Base-by-base conservation (phyloP, 202 grass and related monocot genomes). In the Panicum hallii region DNA sequence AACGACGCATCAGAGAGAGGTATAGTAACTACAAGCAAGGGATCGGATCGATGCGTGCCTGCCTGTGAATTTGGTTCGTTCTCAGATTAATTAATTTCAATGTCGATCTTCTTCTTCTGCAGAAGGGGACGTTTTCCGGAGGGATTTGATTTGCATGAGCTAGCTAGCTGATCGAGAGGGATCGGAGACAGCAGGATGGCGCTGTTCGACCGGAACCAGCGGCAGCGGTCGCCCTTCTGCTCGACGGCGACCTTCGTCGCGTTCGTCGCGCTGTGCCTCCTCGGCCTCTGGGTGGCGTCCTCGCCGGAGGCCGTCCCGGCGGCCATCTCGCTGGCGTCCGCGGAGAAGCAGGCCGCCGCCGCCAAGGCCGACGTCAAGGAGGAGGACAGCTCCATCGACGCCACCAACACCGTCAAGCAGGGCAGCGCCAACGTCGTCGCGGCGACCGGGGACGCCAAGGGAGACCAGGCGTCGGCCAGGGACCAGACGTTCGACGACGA, bases 241-340 rank as follows among this genome's bases (percentile, higher is more conserved):
- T 94, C 97, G 30, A 91, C 91, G 62, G 86, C 84, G 3, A 93
- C 93, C 4, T 23, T 92, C 63, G 63, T 90, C 22, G 40, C 92
- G 67, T 91, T 96, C 83, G 85, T 90, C 15, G 79, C 73, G 74
- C 90, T 99, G 67, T 93, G 90, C 87, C 85, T 99, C 81, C 8
- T 99, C 4, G 97, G 97, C 63, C 64, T 96, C 32, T 99, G 93
- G 93, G 91, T 96, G 76, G 70, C 96, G 7, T 83, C 93, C 26
- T 88, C 86, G 19, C 86, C 93, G 4, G 86, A 86, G 26, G 50
- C 78, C 55, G 49, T 91, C 28, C 96, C 91, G 57, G 23, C 46
- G 56, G 58, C 83, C 83, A 54, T 79, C 40, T 75, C 89, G 69
- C 28, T 44, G 61, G 28, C 60, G 40, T 74, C 62, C 54, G 40